Evolutionary conservation across 805 yeast species (phyloP).

Genomic region (Candida easanensis): DNA sequence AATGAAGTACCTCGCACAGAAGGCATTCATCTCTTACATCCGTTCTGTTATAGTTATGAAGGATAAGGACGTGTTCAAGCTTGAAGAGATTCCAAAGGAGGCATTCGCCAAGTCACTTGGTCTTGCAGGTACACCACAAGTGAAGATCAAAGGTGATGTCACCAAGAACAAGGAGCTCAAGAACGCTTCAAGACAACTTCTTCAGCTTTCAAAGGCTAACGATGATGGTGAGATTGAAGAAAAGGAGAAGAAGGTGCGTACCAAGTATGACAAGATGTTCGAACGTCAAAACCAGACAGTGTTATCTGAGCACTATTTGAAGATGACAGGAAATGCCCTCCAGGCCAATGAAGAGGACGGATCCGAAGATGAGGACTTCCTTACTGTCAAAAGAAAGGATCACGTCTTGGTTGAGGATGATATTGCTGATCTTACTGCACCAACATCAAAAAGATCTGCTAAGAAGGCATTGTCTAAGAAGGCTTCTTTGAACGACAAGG

Average conservation of each 20-base stretch:
- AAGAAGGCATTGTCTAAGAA: slow-evolving; percentile 89
- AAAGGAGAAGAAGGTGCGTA: slow-evolving; percentile 53
- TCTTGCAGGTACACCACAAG: slow-evolving; percentile 93
- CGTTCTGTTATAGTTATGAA: slow-evolving; percentile 82
- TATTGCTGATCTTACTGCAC: slow-evolving; percentile 55
- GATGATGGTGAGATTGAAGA: slow-evolving; percentile 60
- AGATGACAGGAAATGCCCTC: slow-evolving; percentile 51
- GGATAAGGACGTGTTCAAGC: slow-evolving; percentile 81
- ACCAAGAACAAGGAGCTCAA: slow-evolving; percentile 65
- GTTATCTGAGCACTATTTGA: slow-evolving; percentile 81
- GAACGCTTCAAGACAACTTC: slow-evolving; percentile 73
- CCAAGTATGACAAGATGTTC: slow-evolving; percentile 94
- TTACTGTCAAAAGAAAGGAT: slow-evolving; percentile 74
- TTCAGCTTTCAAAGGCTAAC: slow-evolving; percentile 51
- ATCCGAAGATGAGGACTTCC: slow-evolving; percentile 59
- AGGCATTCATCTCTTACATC: slow-evolving; percentile 90
- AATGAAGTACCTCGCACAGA: slow-evolving; percentile 89
- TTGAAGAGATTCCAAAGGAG: slow-evolving; percentile 75
- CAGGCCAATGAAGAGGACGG: slow-evolving; percentile 19
- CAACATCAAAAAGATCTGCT: slow-evolving; percentile 78
- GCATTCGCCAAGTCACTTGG: slow-evolving; percentile 87
- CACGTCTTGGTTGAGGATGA: slow-evolving; percentile 67
- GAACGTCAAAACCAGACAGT: slow-evolving; percentile 92
- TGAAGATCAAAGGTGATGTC: slow-evolving; percentile 59
- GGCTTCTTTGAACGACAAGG: slow-evolving; percentile 55